Conservation (phyloP, 345 rosid genomes). For the Odontarrhena argentea region DNA sequence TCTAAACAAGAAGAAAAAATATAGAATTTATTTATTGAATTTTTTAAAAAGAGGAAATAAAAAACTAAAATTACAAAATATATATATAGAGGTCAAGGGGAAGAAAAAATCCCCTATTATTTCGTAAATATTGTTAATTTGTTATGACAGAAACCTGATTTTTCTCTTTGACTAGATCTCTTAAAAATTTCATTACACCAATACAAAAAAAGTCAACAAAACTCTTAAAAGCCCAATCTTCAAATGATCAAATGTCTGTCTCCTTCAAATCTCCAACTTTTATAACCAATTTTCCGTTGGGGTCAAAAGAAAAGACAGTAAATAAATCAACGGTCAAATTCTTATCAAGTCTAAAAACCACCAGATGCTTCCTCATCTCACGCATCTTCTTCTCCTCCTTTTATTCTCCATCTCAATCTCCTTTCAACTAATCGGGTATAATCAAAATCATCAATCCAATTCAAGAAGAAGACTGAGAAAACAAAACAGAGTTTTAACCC, state of each 20-base stretch:
- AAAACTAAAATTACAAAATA: too few species aligned
- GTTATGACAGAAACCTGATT: not conserved
- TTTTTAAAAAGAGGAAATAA: too few species aligned
- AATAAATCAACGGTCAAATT: constrained; percentile 36
- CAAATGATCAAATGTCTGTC: constrained; percentile 31
- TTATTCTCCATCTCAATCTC: constrained; percentile 31
- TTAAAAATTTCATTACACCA: not conserved
- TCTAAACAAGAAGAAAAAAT: too few species aligned
- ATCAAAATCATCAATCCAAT: not conserved
- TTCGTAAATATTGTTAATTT: constrained; percentile 16
- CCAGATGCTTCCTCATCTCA: constrained; percentile 30
- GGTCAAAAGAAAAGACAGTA: not conserved
- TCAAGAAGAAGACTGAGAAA: not conserved
- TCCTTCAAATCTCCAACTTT: constrained; percentile 17
- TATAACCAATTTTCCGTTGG: constrained; percentile 25
- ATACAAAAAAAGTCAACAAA: constrained; percentile 17
- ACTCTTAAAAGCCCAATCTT: not conserved
- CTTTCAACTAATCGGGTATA: constrained; percentile 11
- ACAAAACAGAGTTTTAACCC: too few species aligned
- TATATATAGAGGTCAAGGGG: not conserved
- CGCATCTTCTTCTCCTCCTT: constrained; percentile 34
- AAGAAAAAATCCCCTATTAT: not conserved
- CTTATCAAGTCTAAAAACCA: constrained; percentile 37
- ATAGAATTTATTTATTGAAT: too few species aligned
- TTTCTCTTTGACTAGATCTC: not conserved